Conservation (phyloP, 805 yeast species). For the Candida qinlingensis region DNA sequence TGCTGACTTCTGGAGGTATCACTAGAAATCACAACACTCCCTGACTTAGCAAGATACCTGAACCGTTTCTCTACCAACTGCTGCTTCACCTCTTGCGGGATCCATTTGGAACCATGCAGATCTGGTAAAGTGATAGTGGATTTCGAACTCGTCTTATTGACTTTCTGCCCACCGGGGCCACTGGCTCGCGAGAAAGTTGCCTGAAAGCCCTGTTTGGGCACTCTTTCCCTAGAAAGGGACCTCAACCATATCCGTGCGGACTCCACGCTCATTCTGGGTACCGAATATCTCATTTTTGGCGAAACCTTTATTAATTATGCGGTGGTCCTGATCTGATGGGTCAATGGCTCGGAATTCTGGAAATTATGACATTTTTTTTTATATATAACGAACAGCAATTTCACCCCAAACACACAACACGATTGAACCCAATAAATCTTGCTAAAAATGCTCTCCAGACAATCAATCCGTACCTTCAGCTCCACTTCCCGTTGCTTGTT, state of each 20-base stretch:
- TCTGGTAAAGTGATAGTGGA: conserved; percentile 51
- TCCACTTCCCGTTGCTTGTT: conserved; percentile 27
- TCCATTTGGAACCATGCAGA: conserved; percentile 50
- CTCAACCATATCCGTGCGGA: conserved; percentile 33
- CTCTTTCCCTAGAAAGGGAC: conserved; percentile 12
- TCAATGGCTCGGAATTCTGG: too few species aligned
- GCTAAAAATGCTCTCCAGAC: conserved; percentile 11
- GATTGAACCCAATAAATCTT: background rate
- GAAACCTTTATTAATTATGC: background rate
- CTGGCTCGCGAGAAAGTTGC: conserved; percentile 53
- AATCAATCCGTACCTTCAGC: conserved; percentile 22
- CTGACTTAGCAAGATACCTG: conserved; percentile 46
- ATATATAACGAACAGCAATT: background rate
- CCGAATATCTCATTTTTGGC: background rate
- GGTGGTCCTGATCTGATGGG: too few species aligned
- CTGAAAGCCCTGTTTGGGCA: conserved; percentile 29
- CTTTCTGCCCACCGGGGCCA: conserved; percentile 89
- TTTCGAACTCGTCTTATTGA: conserved; percentile 62
- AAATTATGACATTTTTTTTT: too few species aligned
- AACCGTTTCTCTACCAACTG: conserved; percentile 37
- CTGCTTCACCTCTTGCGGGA: conserved; percentile 45
- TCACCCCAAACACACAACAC: background rate
- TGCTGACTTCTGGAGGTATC: conserved; percentile 57
- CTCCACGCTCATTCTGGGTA: background rate
- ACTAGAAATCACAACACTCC: conserved; percentile 54